These are phyloP conservation scores for Ustilago curta DNA, from an alignment of 1,284 basidiomycete genomes.

Conservation along the genomic window DNA sequence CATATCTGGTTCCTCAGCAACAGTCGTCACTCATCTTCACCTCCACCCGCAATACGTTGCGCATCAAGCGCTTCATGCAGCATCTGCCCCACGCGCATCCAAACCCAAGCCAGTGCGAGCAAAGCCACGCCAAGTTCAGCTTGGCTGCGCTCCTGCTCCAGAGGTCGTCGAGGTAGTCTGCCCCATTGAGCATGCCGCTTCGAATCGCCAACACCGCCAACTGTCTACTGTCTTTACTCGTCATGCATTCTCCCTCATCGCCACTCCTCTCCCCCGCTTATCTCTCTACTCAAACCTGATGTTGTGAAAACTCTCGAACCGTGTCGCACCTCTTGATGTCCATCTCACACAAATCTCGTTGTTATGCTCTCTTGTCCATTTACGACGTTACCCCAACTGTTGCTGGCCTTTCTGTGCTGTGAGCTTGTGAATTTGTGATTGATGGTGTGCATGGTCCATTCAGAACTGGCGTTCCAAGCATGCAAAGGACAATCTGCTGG, in stretches of 20 bases:
- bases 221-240: conserved; percentile 51
- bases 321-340: conserved; percentile 2
- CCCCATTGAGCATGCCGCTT: not conserved
- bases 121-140: not conserved
- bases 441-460: too few relatives aligned
- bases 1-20: conserved; percentile 8
- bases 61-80: conserved; percentile 5
- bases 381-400: not conserved
- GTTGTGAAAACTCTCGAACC: not conserved
- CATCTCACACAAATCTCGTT: not conserved
- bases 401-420: too few relatives aligned
- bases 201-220: conserved; percentile 21
- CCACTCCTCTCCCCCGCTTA: not conserved
- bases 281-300: conserved; percentile 5
- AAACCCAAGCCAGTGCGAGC: not conserved
- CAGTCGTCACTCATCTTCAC: not conserved
- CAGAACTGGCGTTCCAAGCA: too few relatives aligned
- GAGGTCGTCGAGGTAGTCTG: conserved; percentile 2
- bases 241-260: conserved; percentile 18
- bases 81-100: not conserved
- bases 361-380: not conserved
- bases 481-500: too few relatives aligned
- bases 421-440: too few relatives aligned
- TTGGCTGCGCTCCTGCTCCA: not conserved
- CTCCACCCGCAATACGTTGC: not conserved